Conservation (phyloP, 345 rosid species). For the Dipteronia dyeriana region DNA sequence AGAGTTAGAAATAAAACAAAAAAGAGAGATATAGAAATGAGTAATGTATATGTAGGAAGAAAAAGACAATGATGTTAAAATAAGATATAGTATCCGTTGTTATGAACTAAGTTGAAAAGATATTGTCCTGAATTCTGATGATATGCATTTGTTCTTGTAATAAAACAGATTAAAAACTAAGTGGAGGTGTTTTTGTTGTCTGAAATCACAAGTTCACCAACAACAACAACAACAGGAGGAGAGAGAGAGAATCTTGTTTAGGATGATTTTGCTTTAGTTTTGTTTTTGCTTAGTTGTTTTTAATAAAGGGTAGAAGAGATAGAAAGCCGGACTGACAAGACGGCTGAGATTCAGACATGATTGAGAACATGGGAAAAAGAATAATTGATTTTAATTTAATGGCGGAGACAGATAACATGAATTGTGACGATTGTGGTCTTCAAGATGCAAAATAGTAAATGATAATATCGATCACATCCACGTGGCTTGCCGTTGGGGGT, state of each 20-base stretch:
- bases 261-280: neutral
- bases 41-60: neutral
- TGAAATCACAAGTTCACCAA: neutral
- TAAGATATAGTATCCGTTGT: neutral
- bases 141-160: neutral
- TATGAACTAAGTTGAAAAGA: neutral
- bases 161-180: neutral
- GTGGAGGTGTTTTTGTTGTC: neutral
- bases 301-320: neutral
- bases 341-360: constrained; percentile 1
- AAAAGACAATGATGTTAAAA: neutral
- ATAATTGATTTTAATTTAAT: neutral
- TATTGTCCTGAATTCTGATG: neutral
- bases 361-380: too few relatives aligned
- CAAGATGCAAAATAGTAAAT: neutral
- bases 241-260: neutral
- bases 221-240: neutral
- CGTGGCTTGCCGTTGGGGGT: constrained; percentile 20
- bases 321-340: constrained; percentile 21
- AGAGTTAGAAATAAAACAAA: neutral
- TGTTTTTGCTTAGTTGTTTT: neutral
- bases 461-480: neutral
- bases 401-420: neutral
- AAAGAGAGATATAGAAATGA: neutral
- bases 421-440: neutral